These are phyloP conservation scores for Fusarium robinianum DNA, from an alignment of 2,329 filamentous ascomycete species.

Conservation along the genomic window DNA sequence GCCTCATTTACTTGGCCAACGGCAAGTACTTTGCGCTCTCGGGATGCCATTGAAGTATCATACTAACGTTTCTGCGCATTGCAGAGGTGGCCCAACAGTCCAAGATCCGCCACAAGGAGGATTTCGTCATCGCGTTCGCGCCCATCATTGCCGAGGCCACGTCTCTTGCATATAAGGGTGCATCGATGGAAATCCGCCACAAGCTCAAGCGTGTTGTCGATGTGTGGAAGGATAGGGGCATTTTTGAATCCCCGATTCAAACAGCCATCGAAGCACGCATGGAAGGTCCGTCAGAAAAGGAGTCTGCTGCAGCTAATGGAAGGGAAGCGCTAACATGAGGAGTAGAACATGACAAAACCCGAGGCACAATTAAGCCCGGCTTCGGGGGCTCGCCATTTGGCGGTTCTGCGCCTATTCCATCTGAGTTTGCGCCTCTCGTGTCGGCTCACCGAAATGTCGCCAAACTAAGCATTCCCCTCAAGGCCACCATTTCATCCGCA, in stretches of 20 bases:
- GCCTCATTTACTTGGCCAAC: constrained; percentile 93
- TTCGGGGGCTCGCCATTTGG: constrained; percentile 64
- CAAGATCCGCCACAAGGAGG: constrained; percentile 87
- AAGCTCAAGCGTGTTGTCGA: constrained; percentile 90
- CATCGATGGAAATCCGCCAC: constrained; percentile 80
- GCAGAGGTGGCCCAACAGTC: constrained; percentile 95
- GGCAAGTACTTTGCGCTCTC: constrained; percentile 58
- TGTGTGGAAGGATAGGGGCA: constrained; percentile 85
- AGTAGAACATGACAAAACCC: constrained; percentile 65
- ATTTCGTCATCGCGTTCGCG: constrained; percentile 90
- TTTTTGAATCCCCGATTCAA: constrained; percentile 83
- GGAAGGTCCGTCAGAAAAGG: constrained; percentile 60
- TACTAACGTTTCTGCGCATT: constrained; percentile 9
- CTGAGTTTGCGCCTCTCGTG: constrained; percentile 77
- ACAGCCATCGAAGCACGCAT: constrained; percentile 78
- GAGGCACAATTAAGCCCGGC: constrained; percentile 55
- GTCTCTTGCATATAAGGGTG: constrained; percentile 86
- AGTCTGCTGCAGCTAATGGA: neutral
- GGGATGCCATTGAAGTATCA: neutral
- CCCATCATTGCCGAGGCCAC: constrained; percentile 92
- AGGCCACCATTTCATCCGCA: constrained; percentile 69
- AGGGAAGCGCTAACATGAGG: constrained; percentile 18
- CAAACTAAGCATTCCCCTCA: constrained; percentile 72
- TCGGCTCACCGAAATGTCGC: constrained; percentile 73
- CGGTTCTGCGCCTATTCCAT: constrained; percentile 64